phyloP scores from a whole-genome alignment of 306 rosid species.

The Abrus precatorius region DNA sequence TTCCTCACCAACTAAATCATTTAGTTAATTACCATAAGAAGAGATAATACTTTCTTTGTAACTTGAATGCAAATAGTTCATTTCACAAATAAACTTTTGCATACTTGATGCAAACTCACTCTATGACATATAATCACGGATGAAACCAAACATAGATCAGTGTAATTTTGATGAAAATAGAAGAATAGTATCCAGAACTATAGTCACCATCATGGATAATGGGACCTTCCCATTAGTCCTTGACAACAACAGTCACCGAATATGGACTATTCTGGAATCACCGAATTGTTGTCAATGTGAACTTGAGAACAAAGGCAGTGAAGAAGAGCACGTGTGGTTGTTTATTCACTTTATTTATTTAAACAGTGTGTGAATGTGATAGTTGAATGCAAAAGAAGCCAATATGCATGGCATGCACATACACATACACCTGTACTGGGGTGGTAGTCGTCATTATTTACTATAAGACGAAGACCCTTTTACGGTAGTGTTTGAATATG shows the following conservation, averaged over 20 bases:
- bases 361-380: constrained; percentile 38
- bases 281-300: constrained; percentile 10
- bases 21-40: neutral
- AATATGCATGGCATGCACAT: constrained; percentile 15
- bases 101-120: neutral
- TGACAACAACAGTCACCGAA: constrained; percentile 17
- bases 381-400: constrained; percentile 28
- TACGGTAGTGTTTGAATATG: constrained; percentile 28
- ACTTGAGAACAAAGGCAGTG: constrained; percentile 23
- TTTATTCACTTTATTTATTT: constrained; percentile 34
- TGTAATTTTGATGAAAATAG: neutral
- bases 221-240: neutral
- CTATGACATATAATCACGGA: neutral
- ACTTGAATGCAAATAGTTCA: neutral
- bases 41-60: neutral
- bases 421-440: neutral
- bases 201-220: constrained; percentile 5
- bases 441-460: constrained; percentile 4
- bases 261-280: neutral
- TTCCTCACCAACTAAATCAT: neutral
- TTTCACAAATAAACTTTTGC: neutral
- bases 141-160: neutral
- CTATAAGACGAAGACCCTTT: constrained; percentile 11
- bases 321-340: constrained; percentile 46
- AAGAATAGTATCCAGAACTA: neutral